A percentile compares a stretch with the other conserved stretches of the same genome.
Evolutionary conservation across 345 rosid genomes (phyloP).

Genomic region (Alliaria petiolata): DNA sequence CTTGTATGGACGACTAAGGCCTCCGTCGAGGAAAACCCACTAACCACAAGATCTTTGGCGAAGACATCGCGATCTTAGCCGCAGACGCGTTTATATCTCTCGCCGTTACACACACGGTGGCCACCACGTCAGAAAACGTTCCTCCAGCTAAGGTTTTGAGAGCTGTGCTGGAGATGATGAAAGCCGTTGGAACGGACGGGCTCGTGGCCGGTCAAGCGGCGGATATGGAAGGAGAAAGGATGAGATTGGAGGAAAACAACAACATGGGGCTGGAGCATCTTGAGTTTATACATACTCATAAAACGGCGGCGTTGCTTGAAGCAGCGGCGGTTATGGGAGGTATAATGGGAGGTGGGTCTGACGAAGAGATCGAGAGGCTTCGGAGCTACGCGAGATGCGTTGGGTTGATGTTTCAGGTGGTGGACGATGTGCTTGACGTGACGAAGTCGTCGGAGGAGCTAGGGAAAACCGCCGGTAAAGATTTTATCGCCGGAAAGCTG

Average conservation of each 20-base stretch:
- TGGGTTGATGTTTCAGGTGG: constrained; percentile 70
- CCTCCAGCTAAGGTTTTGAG: no score
- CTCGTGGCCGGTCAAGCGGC: constrained; percentile 41
- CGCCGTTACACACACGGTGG: no score
- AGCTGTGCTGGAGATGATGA: no score
- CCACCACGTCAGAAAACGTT: no score
- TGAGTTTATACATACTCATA: constrained; percentile 66
- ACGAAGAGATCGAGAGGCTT: constrained; percentile 59
- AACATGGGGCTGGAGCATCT: constrained; percentile 41
- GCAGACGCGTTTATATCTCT: no score
- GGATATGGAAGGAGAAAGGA: constrained; percentile 52
- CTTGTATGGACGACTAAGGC: constrained; percentile 68
- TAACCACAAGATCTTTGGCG: no score
- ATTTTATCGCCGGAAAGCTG: constrained; percentile 53
- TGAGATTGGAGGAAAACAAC: neutral
- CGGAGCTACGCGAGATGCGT: constrained; percentile 53
- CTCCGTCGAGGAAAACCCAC: no score
- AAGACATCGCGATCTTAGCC: no score
- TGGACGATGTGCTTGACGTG: constrained; percentile 79
- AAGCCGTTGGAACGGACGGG: no score
- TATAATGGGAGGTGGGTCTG: neutral
- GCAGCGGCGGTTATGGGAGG: constrained; percentile 51
- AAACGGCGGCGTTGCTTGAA: constrained; percentile 64
- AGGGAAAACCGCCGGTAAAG: constrained; percentile 82
- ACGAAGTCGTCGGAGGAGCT: constrained; percentile 59